Evolutionary conservation across 768 basidiomycete species (phyloP).

Genomic region (Xerocomellus chrysenteron): DNA sequence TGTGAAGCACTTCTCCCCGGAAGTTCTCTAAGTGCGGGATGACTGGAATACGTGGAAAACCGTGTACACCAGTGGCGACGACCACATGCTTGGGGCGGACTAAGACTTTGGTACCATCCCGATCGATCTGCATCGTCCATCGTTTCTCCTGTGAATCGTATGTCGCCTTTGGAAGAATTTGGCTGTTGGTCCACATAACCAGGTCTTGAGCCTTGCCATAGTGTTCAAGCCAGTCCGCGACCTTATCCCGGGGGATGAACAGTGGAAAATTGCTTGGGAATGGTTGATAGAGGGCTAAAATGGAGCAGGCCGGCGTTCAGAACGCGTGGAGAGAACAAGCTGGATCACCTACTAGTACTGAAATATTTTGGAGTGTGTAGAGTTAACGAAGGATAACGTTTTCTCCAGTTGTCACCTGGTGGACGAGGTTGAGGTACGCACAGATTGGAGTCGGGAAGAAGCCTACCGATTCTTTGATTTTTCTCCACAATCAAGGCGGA

Average conservation of each 20-base stretch:
- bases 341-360: not conserved
- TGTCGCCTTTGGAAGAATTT: conserved; percentile 1
- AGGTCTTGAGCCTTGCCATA: conserved; percentile 4
- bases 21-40: conserved; percentile 1
- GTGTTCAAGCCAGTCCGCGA: conserved; percentile 5
- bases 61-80: conserved; percentile 3
- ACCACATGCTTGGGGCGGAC: conserved; percentile 4
- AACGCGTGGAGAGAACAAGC: not conserved
- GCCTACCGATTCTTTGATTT: conserved; percentile 2
- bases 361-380: not conserved
- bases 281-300: conserved; percentile 2
- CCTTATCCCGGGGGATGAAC: conserved; percentile 3
- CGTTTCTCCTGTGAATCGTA: conserved; percentile 1
- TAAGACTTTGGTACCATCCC: not conserved
- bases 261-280: conserved; percentile 4
- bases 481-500: not conserved
- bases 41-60: not conserved
- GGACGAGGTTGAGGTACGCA: not conserved
- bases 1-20: conserved; percentile 3
- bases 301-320: not conserved
- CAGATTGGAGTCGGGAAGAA: not conserved
- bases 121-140: conserved; percentile 1
- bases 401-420: conserved; percentile 7
- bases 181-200: conserved; percentile 6
- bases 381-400: conserved; percentile 7